Conservation (phyloP, 2,329 filamentous ascomycete genomes). For the Cladophialophora exuberans region DNA sequence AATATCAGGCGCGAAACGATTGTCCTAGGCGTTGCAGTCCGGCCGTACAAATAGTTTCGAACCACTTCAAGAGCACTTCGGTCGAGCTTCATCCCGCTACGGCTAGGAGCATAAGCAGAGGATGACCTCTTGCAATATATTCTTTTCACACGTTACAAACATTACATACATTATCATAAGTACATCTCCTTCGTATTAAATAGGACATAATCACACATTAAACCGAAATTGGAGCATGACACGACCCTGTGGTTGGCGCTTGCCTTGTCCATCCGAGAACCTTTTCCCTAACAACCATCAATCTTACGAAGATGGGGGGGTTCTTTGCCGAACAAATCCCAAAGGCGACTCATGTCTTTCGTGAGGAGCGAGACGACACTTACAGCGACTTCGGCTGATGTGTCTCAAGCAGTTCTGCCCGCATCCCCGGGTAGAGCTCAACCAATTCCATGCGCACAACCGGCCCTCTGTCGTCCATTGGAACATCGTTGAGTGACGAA, state of each 20-base stretch:
- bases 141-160: background rate
- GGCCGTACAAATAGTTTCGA: too few species aligned
- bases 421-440: background rate
- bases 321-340: too few species aligned
- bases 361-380: background rate
- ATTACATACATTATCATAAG: background rate
- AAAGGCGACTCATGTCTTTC: too few species aligned
- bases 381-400: background rate
- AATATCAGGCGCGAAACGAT: background rate
- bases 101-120: too few species aligned
- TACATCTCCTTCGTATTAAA: background rate
- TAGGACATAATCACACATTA: background rate
- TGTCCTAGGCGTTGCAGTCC: too few species aligned
- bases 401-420: background rate
- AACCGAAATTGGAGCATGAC: background rate
- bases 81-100: too few species aligned
- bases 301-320: too few species aligned
- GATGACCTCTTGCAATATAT: background rate
- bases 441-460: constrained; percentile 1
- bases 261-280: too few species aligned
- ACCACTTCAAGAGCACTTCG: too few species aligned
- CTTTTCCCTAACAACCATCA: too few species aligned
- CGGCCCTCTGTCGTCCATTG: background rate
- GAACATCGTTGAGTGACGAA: background rate
- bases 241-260: too few species aligned